phyloP scores from a whole-genome alignment of 169 alveolate species.

The Cryptosporidium parvum region DNA sequence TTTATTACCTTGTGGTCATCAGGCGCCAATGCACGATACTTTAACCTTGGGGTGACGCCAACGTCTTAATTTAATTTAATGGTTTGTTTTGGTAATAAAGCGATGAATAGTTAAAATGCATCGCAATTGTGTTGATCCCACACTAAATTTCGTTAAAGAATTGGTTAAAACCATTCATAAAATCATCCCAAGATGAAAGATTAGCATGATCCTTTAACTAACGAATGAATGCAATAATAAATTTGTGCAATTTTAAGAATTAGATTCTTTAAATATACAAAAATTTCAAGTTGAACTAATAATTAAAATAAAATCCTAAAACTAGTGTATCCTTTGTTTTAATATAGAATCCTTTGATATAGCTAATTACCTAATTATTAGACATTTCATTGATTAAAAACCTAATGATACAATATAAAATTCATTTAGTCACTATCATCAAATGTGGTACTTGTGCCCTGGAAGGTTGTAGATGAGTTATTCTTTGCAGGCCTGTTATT shows the following conservation, averaged over 20 bases:
- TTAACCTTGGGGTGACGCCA: background rate
- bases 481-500: slow-evolving; percentile 6
- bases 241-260: too few species aligned
- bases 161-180: too few species aligned
- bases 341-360: too few species aligned
- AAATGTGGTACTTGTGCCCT: slow-evolving; percentile 64
- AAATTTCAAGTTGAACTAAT: background rate
- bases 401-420: background rate
- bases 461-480: slow-evolving; percentile 41
- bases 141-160: background rate
- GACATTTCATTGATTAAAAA: background rate
- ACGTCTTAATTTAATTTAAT: background rate
- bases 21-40: background rate
- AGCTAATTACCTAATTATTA: background rate
- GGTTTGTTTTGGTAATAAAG: too few species aligned
- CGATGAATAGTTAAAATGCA: too few species aligned
- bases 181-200: background rate
- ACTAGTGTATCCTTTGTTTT: background rate
- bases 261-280: too few species aligned
- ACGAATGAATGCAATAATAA: too few species aligned
- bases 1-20: background rate
- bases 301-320: background rate
- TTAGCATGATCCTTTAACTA: background rate
- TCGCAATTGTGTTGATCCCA: background rate
- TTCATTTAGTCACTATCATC: slow-evolving; percentile 55